These are phyloP conservation scores for Henckelia pumila DNA, from an alignment of 257 asterid genomes.

Conservation along the genomic window DNA sequence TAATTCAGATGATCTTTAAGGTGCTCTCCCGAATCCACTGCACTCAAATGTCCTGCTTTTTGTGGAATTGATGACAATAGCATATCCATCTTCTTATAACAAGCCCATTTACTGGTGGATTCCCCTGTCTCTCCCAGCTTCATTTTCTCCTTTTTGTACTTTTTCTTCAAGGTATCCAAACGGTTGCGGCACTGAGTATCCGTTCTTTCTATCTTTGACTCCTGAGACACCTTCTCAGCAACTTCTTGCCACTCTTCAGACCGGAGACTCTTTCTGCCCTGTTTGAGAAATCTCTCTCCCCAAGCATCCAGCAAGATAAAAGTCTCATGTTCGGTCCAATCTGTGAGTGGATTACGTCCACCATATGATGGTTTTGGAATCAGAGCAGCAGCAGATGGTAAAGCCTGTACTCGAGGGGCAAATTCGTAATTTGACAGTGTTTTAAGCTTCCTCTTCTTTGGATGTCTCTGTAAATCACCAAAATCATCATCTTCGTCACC, in stretches of 20 bases:
- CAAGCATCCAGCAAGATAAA: constrained; percentile 45
- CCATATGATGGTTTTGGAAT: constrained; percentile 34
- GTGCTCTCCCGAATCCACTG: constrained; percentile 80
- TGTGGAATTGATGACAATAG: constrained; percentile 50
- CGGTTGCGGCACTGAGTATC: constrained; percentile 58
- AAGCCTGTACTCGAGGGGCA: constrained; percentile 76
- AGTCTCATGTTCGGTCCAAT: constrained; percentile 56
- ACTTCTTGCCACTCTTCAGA: constrained; percentile 62
- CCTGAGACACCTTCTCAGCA: constrained; percentile 43
- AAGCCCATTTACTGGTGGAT: constrained; percentile 57
- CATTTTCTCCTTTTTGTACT: constrained; percentile 47
- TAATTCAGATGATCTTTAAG: constrained; percentile 48
- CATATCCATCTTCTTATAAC: constrained; percentile 72
- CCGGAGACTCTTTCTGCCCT: constrained; percentile 56
- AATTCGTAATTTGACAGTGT: constrained; percentile 69
- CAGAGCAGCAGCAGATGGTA: constrained; percentile 21
- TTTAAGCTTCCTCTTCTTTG: constrained; percentile 60
- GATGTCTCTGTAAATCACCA: constrained; percentile 48
- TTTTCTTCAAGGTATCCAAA: constrained; percentile 52
- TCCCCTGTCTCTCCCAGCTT: constrained; percentile 36
- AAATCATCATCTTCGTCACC: constrained; percentile 43
- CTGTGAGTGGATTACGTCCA: constrained; percentile 48
- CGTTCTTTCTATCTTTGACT: constrained; percentile 43
- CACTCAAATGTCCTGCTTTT: constrained; percentile 65
- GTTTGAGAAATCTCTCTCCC: constrained; percentile 52